Percentiles rank a stretch among this genome's conserved stretches.
These are phyloP conservation scores for Batkoa obscura DNA, from an alignment of 371 early-diverging fungal genomes.

Conservation along the genomic window DNA sequence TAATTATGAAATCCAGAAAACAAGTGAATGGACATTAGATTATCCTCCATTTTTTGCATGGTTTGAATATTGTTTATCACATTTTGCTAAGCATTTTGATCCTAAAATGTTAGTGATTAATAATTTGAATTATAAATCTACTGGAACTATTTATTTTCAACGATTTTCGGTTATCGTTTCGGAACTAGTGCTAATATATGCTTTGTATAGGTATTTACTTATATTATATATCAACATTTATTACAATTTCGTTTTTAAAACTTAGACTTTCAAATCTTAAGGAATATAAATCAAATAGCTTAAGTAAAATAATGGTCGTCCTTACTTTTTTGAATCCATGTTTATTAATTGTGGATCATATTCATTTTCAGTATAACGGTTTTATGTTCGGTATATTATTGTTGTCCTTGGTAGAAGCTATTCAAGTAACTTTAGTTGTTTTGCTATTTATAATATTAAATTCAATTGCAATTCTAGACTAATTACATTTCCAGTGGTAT, in stretches of 20 bases:
- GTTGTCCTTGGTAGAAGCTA: conserved; percentile 30
- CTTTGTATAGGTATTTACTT: conserved; percentile 28
- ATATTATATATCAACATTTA: no score
- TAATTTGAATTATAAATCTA: conserved; percentile 42
- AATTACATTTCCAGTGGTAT: conserved; percentile 45
- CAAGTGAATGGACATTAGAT: conserved; percentile 92
- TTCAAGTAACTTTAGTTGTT: no score
- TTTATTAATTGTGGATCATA: conserved; percentile 65
- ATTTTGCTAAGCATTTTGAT: conserved; percentile 41
- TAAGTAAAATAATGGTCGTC: conserved; percentile 14
- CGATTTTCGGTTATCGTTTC: conserved; percentile 59
- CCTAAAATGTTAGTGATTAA: conserved; percentile 52
- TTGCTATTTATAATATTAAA: no score
- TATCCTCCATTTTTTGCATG: conserved; percentile 96
- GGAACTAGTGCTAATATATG: conserved; percentile 56
- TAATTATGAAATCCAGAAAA: conserved; percentile 14
- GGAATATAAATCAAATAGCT: background rate
- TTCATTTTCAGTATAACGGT: conserved; percentile 97
- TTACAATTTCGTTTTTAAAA: background rate
- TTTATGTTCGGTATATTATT: conserved; percentile 77
- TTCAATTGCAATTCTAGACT: conserved; percentile 9
- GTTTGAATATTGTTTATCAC: conserved; percentile 67
- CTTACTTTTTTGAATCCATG: conserved; percentile 70
- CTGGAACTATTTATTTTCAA: conserved; percentile 62
- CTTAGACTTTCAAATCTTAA: background rate